Base-by-base conservation (phyloP, 2,329 filamentous ascomycete species). In the Sporothrix pseudoabietina region DNA sequence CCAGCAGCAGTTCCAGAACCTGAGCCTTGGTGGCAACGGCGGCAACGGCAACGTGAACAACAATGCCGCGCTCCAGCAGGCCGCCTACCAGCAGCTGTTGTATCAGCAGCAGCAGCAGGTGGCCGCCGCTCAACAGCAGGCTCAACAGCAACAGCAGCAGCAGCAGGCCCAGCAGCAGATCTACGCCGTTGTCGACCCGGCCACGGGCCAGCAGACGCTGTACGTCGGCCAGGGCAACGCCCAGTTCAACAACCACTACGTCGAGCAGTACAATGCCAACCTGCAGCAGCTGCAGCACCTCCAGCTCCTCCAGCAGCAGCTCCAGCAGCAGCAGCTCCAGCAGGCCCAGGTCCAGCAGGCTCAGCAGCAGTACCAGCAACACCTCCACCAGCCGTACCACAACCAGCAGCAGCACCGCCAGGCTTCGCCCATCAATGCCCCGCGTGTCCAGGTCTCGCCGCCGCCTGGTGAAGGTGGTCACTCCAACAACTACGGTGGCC, bases 121-220 rank as follows among this genome's bases (percentile, higher is more conserved):
- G 4, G 35, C 35, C 35, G 35, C 35, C 22, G 26, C 54, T 57
- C 54, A 32, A 30, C 55, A 59, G 30, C 55, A 59, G 55, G 55
- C 10, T 44, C 93, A 79, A 91, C 55, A 30, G 19, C 26, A 26
- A 26, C 26, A 47, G 57, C 74, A 76, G 69, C 82, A 82, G 74
- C 90, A 92, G 80, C 90, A 91, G 78, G 88, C 55, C 91, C 93
- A 92, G 93, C 76, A 84, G 66, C 71, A 73, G 14, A 26, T 98
- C 76, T 94, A 92, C 80, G 87, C 91, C 19, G 92, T 96, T 75
- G 95, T 93, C 84, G 96, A 97, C 80, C 92, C 93, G 7, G 86
- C 92, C 79, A 97, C 92, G 71, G 93, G 94, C 74, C 94, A 97
- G 82, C 92, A 93, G 80, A 89, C 87, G 76, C 94, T 94, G 80